Percentiles rank a stretch among this genome's conserved stretches.
Conservation (phyloP, 345 rosid genomes). For the Arabis hirsuta region DNA sequence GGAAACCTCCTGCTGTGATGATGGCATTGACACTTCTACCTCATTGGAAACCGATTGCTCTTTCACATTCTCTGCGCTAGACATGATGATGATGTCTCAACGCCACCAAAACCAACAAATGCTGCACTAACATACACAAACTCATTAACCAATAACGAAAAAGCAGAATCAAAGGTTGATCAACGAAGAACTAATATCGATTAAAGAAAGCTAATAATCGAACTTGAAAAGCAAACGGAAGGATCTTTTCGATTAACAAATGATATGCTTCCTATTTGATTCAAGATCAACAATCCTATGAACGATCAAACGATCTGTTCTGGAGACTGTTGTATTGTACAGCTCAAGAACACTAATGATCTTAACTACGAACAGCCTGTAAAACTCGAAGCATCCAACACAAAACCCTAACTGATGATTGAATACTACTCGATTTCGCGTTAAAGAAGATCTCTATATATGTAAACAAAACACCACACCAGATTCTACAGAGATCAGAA, state of each 20-base stretch:
- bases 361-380: constrained; percentile 13
- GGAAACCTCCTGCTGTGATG: constrained; percentile 70
- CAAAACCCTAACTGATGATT: constrained; percentile 2
- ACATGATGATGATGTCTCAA: constrained; percentile 50
- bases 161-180: background rate
- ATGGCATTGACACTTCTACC: constrained; percentile 53
- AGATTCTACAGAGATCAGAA: constrained; percentile 10
- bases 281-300: constrained; percentile 5
- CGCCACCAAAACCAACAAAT: constrained; percentile 38
- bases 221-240: background rate
- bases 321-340: background rate
- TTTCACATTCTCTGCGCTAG: constrained; percentile 58
- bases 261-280: constrained; percentile 17
- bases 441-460: background rate
- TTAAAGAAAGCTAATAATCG: background rate
- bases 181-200: background rate
- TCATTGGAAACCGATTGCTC: constrained; percentile 54
- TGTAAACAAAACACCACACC: background rate
- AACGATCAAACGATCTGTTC: background rate
- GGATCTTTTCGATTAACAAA: background rate
- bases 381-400: background rate
- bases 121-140: constrained; percentile 31
- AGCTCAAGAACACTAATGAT: background rate
- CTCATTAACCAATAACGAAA: constrained; percentile 1
- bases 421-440: background rate